Conservation (phyloP, 1,284 basidiomycete species). For the Cutaneotrichosporon arboriforme region DNA sequence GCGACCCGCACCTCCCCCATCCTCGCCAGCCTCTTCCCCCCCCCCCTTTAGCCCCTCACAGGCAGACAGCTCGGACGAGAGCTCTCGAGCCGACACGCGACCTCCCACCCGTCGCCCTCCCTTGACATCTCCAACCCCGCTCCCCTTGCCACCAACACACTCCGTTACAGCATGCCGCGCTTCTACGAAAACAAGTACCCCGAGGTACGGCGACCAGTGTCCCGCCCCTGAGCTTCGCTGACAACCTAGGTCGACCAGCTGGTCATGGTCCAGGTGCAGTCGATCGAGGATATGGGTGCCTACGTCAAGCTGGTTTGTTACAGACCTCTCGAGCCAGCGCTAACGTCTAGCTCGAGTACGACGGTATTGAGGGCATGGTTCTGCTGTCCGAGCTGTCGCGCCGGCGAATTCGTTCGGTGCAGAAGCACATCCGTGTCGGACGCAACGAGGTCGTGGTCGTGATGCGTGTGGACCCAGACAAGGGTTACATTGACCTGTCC, state of each 20-base stretch:
- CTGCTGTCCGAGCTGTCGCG: constrained; percentile 92
- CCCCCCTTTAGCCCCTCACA: neutral
- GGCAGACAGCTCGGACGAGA: neutral
- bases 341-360: constrained; percentile 78
- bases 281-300: constrained; percentile 99
- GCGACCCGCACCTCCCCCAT: too few species aligned
- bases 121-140: too few species aligned
- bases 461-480: constrained; percentile 97
- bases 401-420: constrained; percentile 93
- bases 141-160: neutral
- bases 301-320: constrained; percentile 89
- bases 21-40: neutral
- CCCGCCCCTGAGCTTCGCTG: constrained; percentile 2
- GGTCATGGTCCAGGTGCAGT: constrained; percentile 98
- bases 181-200: constrained; percentile 53
- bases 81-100: neutral
- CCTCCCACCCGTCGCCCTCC: neutral
- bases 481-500: constrained; percentile 99
- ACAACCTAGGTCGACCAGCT: constrained; percentile 80
- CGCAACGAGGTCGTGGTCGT: constrained; percentile 99
- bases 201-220: constrained; percentile 37
- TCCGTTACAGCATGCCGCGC: constrained; percentile 41
- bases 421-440: constrained; percentile 95
- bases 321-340: neutral
- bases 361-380: constrained; percentile 99